Evolutionary conservation across 257 asterid genomes (phyloP).

Genomic region (Scutellaria baicalensis): DNA sequence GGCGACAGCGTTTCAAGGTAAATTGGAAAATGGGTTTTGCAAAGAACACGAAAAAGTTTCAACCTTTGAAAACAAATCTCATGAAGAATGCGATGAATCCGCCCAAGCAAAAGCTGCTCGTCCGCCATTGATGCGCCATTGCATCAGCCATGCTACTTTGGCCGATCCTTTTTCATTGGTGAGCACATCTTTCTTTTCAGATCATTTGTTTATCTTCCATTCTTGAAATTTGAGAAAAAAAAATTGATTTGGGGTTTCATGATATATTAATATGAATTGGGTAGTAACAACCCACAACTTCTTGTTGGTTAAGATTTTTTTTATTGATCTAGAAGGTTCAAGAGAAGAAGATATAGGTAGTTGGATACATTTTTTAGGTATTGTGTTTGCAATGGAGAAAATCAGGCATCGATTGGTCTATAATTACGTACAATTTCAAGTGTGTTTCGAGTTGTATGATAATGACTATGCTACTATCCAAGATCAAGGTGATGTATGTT

Average conservation of each 20-base stretch:
- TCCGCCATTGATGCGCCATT: constrained; percentile 80
- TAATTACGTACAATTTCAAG: background rate
- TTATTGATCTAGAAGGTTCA: background rate
- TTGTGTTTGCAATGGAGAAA: background rate
- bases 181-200: constrained; percentile 21
- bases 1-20: constrained; percentile 28
- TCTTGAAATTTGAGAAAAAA: background rate
- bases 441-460: background rate
- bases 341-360: background rate
- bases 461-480: no score
- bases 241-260: background rate
- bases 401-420: background rate
- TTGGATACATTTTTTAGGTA: background rate
- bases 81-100: constrained; percentile 33
- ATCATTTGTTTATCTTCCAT: background rate
- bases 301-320: background rate
- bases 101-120: constrained; percentile 50
- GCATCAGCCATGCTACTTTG: constrained; percentile 72
- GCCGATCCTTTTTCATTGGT: constrained; percentile 49
- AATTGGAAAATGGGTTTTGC: constrained; percentile 37
- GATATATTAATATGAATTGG: background rate
- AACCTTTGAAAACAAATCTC: constrained; percentile 26
- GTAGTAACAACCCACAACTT: background rate
- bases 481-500: background rate
- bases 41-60: constrained; percentile 28